phyloP scores from a whole-genome alignment of 1,284 basidiomycete species.

The Ustilago hordei region DNA sequence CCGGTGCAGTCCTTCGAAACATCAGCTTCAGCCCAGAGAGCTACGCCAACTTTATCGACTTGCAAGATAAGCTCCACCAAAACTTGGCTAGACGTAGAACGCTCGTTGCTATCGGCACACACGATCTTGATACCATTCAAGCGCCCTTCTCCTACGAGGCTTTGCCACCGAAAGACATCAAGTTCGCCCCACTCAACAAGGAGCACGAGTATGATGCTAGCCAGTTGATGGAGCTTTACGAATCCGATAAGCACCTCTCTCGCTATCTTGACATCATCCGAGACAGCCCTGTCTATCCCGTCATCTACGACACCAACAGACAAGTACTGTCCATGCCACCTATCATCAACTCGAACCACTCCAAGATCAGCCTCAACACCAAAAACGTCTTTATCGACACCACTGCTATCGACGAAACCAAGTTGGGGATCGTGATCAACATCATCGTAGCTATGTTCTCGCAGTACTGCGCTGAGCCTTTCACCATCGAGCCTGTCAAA shows the following conservation, averaged over 20 bases:
- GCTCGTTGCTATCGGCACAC: conserved; percentile 96
- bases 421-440: conserved; percentile 93
- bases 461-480: conserved; percentile 91
- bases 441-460: conserved; percentile 97
- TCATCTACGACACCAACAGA: conserved; percentile 92
- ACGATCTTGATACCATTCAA: conserved; percentile 90
- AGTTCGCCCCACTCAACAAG: conserved; percentile 87
- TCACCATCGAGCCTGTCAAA: conserved; percentile 72
- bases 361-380: conserved; percentile 95
- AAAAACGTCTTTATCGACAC: conserved; percentile 96
- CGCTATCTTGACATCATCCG: conserved; percentile 92
- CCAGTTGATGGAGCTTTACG: conserved; percentile 73
- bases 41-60: conserved; percentile 96
- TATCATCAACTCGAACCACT: conserved; percentile 77
- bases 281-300: conserved; percentile 94
- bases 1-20: conserved; percentile 89
- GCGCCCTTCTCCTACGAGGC: conserved; percentile 93
- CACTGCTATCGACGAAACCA: conserved; percentile 97
- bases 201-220: conserved; percentile 72
- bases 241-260: conserved; percentile 92
- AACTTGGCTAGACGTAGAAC: conserved; percentile 91
- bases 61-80: conserved; percentile 96
- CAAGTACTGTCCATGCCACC: conserved; percentile 95
- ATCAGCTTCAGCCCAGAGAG: conserved; percentile 86
- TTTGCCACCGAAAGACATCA: conserved; percentile 86